phyloP scores from a whole-genome alignment of 2,329 filamentous ascomycete species.

The Aspergillus sp. region DNA sequence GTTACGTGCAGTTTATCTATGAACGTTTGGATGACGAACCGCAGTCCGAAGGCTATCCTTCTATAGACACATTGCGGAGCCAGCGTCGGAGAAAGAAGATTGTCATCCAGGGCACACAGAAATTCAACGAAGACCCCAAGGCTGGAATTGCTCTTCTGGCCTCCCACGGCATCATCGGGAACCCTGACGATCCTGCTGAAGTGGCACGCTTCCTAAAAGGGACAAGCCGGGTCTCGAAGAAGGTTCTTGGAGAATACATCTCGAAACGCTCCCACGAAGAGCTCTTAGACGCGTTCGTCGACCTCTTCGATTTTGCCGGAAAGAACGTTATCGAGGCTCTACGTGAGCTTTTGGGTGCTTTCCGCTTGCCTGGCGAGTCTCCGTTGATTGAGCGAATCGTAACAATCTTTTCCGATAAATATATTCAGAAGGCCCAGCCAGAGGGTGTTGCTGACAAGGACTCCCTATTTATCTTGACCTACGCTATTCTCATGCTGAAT shows the following conservation, averaged over 20 bases:
- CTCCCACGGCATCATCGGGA: constrained; percentile 74
- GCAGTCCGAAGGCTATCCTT: constrained; percentile 56
- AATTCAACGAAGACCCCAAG: constrained; percentile 94
- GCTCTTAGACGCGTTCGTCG: constrained; percentile 77
- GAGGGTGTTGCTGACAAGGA: constrained; percentile 77
- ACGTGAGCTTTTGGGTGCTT: constrained; percentile 76
- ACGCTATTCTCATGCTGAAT: constrained; percentile 96
- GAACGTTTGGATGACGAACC: constrained; percentile 71
- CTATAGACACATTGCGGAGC: constrained; percentile 56
- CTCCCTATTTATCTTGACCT: constrained; percentile 80
- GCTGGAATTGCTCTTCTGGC: constrained; percentile 77
- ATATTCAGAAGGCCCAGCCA: constrained; percentile 61
- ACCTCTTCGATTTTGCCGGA: constrained; percentile 76
- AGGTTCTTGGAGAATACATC: constrained; percentile 80
- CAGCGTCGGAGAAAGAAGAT: constrained; percentile 74
- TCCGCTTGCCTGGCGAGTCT: constrained; percentile 88
- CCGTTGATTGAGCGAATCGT: constrained; percentile 89
- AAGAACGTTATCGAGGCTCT: constrained; percentile 88
- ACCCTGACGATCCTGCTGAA: constrained; percentile 62
- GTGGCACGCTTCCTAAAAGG: constrained; percentile 83
- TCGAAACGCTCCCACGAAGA: constrained; percentile 82
- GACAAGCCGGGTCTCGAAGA: constrained; percentile 83
- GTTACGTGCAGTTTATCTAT: constrained; percentile 85
- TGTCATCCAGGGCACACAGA: constrained; percentile 77
- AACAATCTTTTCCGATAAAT: constrained; percentile 77